Base-by-base conservation (phyloP, 164 flowering plant genomes). In the Chimonanthus praecox region DNA sequence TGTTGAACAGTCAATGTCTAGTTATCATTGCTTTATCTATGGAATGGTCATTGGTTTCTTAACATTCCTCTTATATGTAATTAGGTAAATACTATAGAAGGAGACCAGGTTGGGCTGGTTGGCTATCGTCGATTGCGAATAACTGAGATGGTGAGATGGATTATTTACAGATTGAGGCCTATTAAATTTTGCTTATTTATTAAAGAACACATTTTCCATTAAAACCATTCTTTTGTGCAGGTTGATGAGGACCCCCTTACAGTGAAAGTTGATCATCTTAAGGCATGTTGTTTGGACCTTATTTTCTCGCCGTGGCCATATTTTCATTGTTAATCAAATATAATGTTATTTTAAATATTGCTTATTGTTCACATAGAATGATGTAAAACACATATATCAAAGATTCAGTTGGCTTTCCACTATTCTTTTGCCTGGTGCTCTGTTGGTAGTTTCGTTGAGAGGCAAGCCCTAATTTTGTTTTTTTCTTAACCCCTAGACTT, bases 221-320 rank as follows among this genome's bases (percentile, higher is more conserved):
- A 51, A 20, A 67, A 47, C 3, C 47, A 10, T n/a, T 45, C 15
- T 75, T 80, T 44, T 77, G 43, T 81, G 58, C 89, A 96, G 99
- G 98, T 88, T 65, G 82, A 82, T 60, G 99, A 92, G 83, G 97
- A 92, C 71, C 98, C 98, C 20, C 95, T 96, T n/a, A 92, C 90
- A 0, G 99, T 96, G 74, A 93, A 91, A 87, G 95, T 96, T 69
- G 99, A 96, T 82, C 98, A 96, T 83, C 90, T 94, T 72, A 92
- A 96, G 99, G 99, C 77, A 82, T 66, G 84, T 18, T 54, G 45
- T 74, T 46, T 43, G 48, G 10, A 6, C 64, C 49, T 69, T 70
- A 44, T 51, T 49, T 50, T 61, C 48, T 64, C 33, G 51, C 15
- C 20, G 2, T 50, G 43, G 7, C 33, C 44, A 6, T 62, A 58